A percentile compares a stretch with the other conserved stretches of the same genome.
Evolutionary conservation across 257 asterid genomes (phyloP).

Genomic region (Nicotiana undulata): DNA sequence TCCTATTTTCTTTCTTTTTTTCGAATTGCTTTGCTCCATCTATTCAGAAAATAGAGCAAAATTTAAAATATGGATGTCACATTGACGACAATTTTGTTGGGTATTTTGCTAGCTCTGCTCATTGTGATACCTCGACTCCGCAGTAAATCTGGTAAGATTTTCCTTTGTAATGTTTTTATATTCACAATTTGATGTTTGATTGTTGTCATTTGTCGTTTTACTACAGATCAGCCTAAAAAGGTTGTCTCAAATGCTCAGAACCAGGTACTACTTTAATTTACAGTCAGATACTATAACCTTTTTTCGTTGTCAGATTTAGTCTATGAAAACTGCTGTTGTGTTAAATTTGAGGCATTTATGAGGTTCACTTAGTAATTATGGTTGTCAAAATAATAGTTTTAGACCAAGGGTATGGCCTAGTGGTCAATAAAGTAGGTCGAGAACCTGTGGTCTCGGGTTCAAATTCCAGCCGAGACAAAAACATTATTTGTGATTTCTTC

Average conservation of each 20-base stretch:
- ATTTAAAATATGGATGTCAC: conserved; percentile 38
- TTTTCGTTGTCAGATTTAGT: not conserved
- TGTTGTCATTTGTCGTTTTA: not conserved
- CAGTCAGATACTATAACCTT: not conserved
- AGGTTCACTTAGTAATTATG: not conserved
- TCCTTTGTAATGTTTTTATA: not conserved
- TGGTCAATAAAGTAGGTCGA: too few species aligned
- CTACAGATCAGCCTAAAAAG: conserved; percentile 38
- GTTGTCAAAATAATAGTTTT: not conserved
- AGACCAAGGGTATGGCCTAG: too few species aligned
- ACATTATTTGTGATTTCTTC: too few species aligned
- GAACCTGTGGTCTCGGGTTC: too few species aligned
- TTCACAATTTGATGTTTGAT: not conserved
- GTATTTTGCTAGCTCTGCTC: conserved; percentile 39
- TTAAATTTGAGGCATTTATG: not conserved
- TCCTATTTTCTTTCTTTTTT: not conserved
- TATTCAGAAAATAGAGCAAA: not conserved
- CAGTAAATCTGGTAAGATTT: conserved; percentile 35
- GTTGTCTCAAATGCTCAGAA: conserved; percentile 21
- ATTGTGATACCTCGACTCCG: conserved; percentile 44
- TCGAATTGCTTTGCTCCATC: not conserved
- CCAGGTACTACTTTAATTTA: conserved; percentile 35
- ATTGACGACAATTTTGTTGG: conserved; percentile 37
- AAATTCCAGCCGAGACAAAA: too few species aligned
- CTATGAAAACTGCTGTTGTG: not conserved